phyloP scores from a whole-genome alignment of 768 basidiomycete genomes.

The Lactarius psammicola region DNA sequence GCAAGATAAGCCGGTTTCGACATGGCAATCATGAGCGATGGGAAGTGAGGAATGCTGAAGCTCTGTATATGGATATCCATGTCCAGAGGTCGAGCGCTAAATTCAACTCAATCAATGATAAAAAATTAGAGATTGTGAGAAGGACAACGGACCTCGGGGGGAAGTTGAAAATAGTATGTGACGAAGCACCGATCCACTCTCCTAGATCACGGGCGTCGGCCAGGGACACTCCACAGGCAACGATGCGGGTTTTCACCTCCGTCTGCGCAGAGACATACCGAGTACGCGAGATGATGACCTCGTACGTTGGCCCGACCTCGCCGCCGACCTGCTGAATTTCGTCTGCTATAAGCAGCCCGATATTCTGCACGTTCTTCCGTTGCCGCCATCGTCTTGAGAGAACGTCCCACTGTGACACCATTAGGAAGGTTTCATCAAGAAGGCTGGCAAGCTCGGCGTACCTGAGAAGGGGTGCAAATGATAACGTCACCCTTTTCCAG shows the following conservation, averaged over 20 bases:
- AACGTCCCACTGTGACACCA: slow-evolving; percentile 77
- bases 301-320: slow-evolving; percentile 94
- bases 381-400: slow-evolving; percentile 95
- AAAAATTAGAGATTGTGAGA: background rate
- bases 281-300: slow-evolving; percentile 94
- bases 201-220: slow-evolving; percentile 95
- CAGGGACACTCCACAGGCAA: slow-evolving; percentile 92
- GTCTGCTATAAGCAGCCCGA: slow-evolving; percentile 91
- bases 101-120: background rate
- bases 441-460: slow-evolving; percentile 37
- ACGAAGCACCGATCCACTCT: slow-evolving; percentile 95
- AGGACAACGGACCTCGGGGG: slow-evolving; percentile 65
- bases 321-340: slow-evolving; percentile 95
- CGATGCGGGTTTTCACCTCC: slow-evolving; percentile 87
- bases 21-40: slow-evolving; percentile 98
- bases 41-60: slow-evolving; percentile 96
- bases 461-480: slow-evolving; percentile 90
- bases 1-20: slow-evolving; percentile 96
- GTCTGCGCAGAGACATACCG: slow-evolving; percentile 95
- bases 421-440: slow-evolving; percentile 7
- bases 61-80: slow-evolving; percentile 98
- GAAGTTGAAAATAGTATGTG: slow-evolving; percentile 97
- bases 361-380: slow-evolving; percentile 91
- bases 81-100: slow-evolving; percentile 89
- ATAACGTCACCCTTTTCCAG: slow-evolving; percentile 91